Base-by-base conservation (phyloP, 2,329 filamentous ascomycete genomes). In the Rosellinia necatrix region DNA sequence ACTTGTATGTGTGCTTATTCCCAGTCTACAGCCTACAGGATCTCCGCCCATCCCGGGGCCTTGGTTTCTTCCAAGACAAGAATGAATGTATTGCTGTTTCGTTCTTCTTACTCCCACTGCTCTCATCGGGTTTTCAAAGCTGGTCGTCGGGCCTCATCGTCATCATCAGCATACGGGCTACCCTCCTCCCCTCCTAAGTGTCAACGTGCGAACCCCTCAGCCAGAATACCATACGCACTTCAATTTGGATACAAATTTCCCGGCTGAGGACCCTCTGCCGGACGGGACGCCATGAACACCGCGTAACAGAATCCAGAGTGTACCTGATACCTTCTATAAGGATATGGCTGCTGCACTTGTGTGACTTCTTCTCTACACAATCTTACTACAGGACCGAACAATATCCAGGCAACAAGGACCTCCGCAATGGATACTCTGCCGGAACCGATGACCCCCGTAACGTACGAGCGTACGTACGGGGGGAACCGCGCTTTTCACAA, bases 401-500 rank as follows among this genome's bases (percentile, higher is more conserved):
- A 49, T 37, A 17, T 7, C 30, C 46, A 24, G 13, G 17, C 27
- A 21, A 13, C n/a, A n/a, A n/a, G 32, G 24, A 4, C 25, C 40
- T 48, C 35, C 52, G 58, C 38, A 13, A 70, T 70, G 68, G 72
- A 76, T 30, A 75, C 75, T 67, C 68, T 78, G 22, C 74, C 76
- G 29, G 74, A 76, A 59, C 73, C 77, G 42, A 72, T 72, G 66
- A 70, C 66, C 27, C 67, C 73, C 42, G 51, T 59, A 42, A 62
- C 64, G 38, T 69, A 68, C 55, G 69, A 70, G 32, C 74, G 75
- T 52, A 86, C 83, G 1, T 75, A 78, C 49, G 86, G 86, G 61
- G 85, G 85, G 55, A 88, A 88, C 68, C 80, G 82, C 59, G 87
- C 87, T 38, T 90, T 89, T 70, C 85, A 89, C 75, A 90, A 90